Base-by-base conservation (phyloP, 2,329 filamentous ascomycete genomes). In the Drechslerella stenobrocha region DNA sequence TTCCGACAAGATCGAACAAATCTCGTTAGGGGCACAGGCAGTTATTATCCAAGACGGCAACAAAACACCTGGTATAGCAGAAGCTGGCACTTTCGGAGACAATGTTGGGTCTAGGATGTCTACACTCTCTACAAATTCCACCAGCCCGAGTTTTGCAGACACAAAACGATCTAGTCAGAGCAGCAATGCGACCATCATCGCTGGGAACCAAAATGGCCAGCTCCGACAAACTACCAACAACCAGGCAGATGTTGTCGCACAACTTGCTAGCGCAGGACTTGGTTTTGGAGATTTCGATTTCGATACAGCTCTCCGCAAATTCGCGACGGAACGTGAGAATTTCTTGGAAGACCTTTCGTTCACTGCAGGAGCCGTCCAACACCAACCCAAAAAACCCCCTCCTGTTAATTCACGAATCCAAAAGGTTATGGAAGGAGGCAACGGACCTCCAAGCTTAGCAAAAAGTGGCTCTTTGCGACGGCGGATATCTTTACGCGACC, bases 281-380 rank as follows among this genome's bases (percentile, higher is more conserved):
- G 78, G 77, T 23, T 76, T 84, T 26, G 83, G 78, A 61, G 90
- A 95, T 74, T 90, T 89, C 74, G 93, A 97, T 76, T 98, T 98
- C 74, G 93, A 97, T 75, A 86, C 88, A 74, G 92, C 93, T 23
- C 81, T 98, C 72, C 80, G 90, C 74, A 97, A 96, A 78, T 98
- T 98, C 76, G 90, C 93, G 45, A 87, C 87, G n/a, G 92, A 97
- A 79, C 83, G 93, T 71, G 93, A 98, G 73, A 87, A 87, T 66
- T 98, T 98, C 74, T 80, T 97, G 52, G 89, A 95, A 70, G 93
- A 98, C 76, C 82, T 97, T 55, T 90, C 87, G 71, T 90, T 97
- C 76, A 89, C 84, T 71, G 90, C 91, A 20, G 90, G 91, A 35
- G 88, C 88, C 70, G 81, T 88, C 22, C 83, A 88, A 72, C 79